These are phyloP conservation scores for Cyberlindnera xylosilytica DNA, from an alignment of 805 yeast genomes.

Conservation along the genomic window DNA sequence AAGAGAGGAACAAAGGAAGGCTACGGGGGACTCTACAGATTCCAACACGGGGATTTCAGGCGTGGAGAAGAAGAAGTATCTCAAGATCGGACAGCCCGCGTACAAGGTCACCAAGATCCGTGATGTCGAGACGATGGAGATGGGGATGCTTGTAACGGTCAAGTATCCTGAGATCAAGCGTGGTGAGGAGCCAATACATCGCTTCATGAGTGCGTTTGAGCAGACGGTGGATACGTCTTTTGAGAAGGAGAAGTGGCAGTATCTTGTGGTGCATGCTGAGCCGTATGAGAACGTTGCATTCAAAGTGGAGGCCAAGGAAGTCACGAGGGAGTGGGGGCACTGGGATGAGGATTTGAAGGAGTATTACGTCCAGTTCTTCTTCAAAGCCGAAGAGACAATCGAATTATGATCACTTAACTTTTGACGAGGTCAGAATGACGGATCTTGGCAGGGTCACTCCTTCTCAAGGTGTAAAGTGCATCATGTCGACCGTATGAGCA, in stretches of 20 bases:
- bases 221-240: slow-evolving; percentile 49
- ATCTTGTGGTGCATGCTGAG: slow-evolving; percentile 77
- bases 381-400: slow-evolving; percentile 28
- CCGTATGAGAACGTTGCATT: slow-evolving; percentile 84
- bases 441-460: too few species aligned
- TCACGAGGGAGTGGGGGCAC: slow-evolving; percentile 53
- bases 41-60: slow-evolving; percentile 28
- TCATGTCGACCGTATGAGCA: too few species aligned
- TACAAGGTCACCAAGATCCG: slow-evolving; percentile 66
- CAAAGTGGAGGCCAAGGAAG: slow-evolving; percentile 62
- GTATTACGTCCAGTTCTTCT: slow-evolving; percentile 71
- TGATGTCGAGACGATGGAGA: slow-evolving; percentile 51
- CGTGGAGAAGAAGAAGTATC: slow-evolving; percentile 14
- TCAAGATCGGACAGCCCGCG: slow-evolving; percentile 66
- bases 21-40: slow-evolving; percentile 12
- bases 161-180: slow-evolving; percentile 47
- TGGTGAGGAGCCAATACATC: slow-evolving; percentile 55
- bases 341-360: slow-evolving; percentile 72
- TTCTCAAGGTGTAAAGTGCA: too few species aligned
- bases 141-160: slow-evolving; percentile 66
- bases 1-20: slow-evolving; percentile 26
- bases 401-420: too few species aligned
- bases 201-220: slow-evolving; percentile 79
- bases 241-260: slow-evolving; percentile 50
- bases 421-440: too few species aligned